Evolutionary conservation across 2,329 filamentous ascomycete genomes (phyloP).

Genomic region (Monosporascus cannonballus): DNA sequence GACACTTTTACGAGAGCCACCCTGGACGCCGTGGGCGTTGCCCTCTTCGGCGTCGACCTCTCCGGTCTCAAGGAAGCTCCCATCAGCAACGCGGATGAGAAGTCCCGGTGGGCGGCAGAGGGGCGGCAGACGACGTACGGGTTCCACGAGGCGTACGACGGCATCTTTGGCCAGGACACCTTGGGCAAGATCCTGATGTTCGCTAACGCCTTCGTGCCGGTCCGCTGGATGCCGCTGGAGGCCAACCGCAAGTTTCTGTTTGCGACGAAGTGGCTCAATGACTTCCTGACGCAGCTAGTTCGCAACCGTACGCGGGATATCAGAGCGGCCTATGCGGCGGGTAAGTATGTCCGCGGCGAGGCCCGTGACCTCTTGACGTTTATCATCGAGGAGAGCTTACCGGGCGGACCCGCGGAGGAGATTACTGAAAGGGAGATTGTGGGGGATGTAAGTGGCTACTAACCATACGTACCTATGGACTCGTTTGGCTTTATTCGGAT

Average conservation of each 20-base stretch:
- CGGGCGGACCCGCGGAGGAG: slow-evolving; percentile 8
- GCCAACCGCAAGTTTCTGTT: slow-evolving; percentile 5
- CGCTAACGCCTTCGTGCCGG: slow-evolving; percentile 5
- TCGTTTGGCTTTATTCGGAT: too few species aligned
- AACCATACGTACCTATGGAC: too few species aligned
- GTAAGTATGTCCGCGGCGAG: not conserved
- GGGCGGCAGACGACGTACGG: not conserved
- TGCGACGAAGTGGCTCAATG: slow-evolving; percentile 5
- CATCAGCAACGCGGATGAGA: not conserved
- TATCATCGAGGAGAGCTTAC: slow-evolving; percentile 11
- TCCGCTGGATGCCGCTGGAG: slow-evolving; percentile 7
- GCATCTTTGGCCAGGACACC: slow-evolving; percentile 4
- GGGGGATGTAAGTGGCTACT: slow-evolving; percentile 8
- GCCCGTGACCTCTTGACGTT: slow-evolving; percentile 8
- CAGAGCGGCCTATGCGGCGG: not conserved
- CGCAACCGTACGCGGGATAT: slow-evolving; percentile 1
- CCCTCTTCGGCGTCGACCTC: slow-evolving; percentile 5
- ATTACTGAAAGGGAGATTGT: slow-evolving; percentile 25
- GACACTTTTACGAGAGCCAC: slow-evolving; percentile 6
- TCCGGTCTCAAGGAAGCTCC: not conserved
- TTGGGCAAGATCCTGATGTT: slow-evolving; percentile 6
- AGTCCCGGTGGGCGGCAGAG: not conserved
- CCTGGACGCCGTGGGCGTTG: slow-evolving; percentile 8
- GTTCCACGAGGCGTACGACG: slow-evolving; percentile 8
- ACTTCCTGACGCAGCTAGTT: slow-evolving; percentile 2